A percentile compares a stretch with the other conserved stretches of the same genome.
phyloP scores from a whole-genome alignment of 352 stramenopile species.

The Phytophthora megakarya region DNA sequence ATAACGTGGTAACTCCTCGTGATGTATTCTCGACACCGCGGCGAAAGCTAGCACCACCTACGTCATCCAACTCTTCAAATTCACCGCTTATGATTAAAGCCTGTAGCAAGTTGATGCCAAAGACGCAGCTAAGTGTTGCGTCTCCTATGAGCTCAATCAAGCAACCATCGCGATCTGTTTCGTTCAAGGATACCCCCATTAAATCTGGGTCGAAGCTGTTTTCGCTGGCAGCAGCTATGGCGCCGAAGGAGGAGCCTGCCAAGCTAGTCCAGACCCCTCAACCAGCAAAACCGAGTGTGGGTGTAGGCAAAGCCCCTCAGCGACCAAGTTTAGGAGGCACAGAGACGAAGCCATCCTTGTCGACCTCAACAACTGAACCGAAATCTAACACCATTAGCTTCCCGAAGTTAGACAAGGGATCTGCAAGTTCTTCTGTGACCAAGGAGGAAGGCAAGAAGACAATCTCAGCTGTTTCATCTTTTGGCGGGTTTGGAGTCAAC shows the following conservation, averaged over 20 bases:
- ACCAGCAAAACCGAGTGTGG: constrained; percentile 38
- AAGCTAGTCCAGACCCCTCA: constrained; percentile 59
- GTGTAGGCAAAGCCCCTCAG: constrained; percentile 45
- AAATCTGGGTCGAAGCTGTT: constrained; percentile 69
- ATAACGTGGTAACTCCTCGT: constrained; percentile 61
- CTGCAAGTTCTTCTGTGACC: constrained; percentile 6
- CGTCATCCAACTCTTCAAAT: constrained; percentile 35
- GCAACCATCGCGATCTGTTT: constrained; percentile 44
- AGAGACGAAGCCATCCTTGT: constrained; percentile 18
- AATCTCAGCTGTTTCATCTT: constrained; percentile 6
- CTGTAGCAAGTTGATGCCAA: constrained; percentile 75
- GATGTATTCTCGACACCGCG: constrained; percentile 55
- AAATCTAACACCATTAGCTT: constrained; percentile 36
- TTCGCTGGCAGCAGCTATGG: constrained; percentile 61
- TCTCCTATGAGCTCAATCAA: constrained; percentile 65
- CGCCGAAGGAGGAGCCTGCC: constrained; percentile 51
- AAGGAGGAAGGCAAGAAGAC: constrained; percentile 18
- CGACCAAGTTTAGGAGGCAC: constrained; percentile 43
- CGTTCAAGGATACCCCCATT: constrained; percentile 59
- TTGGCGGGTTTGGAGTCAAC: constrained; percentile 25
- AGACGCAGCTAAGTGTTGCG: constrained; percentile 64
- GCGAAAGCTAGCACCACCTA: constrained; percentile 38
- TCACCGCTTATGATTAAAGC: constrained; percentile 49
- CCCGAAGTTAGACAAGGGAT: constrained; percentile 25
- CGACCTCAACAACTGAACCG: constrained; percentile 5